Evolutionary conservation across 1,284 basidiomycete genomes (phyloP), one percentile per base, ranked within the genome.

Genomic region (Irpex sp.): DNA sequence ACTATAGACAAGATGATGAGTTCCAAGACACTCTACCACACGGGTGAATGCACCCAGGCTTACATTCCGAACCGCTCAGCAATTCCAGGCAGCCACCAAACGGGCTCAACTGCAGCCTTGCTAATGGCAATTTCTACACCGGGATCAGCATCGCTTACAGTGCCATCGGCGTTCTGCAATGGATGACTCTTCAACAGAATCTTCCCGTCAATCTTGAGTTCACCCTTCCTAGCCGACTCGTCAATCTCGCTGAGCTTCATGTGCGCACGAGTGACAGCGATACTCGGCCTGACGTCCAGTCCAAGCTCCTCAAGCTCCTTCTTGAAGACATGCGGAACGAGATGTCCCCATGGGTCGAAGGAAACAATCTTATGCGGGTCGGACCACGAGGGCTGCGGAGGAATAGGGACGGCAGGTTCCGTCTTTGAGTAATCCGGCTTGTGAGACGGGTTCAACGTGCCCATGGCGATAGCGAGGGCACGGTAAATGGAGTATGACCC

Each of bases 401-500:
- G 90, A 66, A 98, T 89, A 7, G 84, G 78, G 37, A 98, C 88
- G 0, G 95, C 93, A 0, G 97, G 96, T 75, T 97, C 91, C 0
- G 96, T 98, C 74, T 91, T 85, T 61, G 84, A 83, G 75, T 93
- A 95, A 72, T 95, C 91, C 4, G 94, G 94, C 74, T 92, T 90
- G 79, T 94, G 92, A 26, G 89, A 85, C 0, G 94, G 93, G 54
- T 88, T 83, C 62, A 98, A 87, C 33, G 93, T 86, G 57, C 94
- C 94, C 85, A 96, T 92, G 2, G 94, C 95, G 70, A 96, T 93
- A 8, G 92, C 88, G 9, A 98, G 83, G 0, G 96, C 94, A 53
- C 94, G 89, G 76, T 98, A 98, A 76, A 98, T 94, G 8, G 92
- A 95, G 77, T 98, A 98, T 1, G 90, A 93, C 9, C 95, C 96